Evolutionary conservation across 176 grass and related monocot species (phyloP).

Genomic region (Eleusine coracana): DNA sequence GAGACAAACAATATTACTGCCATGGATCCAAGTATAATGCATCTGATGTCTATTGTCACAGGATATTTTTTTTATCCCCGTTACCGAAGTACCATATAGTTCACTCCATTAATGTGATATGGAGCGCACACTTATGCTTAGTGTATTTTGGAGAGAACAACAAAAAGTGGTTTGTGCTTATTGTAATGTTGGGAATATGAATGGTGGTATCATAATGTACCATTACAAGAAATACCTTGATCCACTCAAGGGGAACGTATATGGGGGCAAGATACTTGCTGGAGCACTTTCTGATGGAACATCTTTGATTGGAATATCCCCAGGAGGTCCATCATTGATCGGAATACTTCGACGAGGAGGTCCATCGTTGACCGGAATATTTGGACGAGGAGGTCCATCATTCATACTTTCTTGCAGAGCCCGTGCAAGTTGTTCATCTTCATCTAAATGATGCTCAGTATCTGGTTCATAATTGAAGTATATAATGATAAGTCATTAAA

Average conservation of each 20-base stretch:
- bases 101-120: conserved; percentile 15
- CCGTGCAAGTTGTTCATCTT: conserved; percentile 84
- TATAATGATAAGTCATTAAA: conserved; percentile 24
- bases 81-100: conserved; percentile 2
- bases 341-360: conserved; percentile 50
- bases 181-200: conserved; percentile 13
- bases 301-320: conserved; percentile 44
- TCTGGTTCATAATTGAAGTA: conserved; percentile 41
- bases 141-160: conserved; percentile 16
- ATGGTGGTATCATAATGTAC: conserved; percentile 14
- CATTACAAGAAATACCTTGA: conserved; percentile 59
- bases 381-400: conserved; percentile 51
- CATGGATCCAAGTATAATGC: conserved; percentile 1
- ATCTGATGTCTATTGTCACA: conserved; percentile 17
- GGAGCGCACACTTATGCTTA: conserved; percentile 24
- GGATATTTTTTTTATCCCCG: conserved; percentile 29
- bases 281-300: conserved; percentile 44
- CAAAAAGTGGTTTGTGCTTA: not conserved
- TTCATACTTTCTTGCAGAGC: conserved; percentile 92
- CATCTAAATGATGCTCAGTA: conserved; percentile 44
- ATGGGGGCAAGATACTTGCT: conserved; percentile 40
- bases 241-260: conserved; percentile 49
- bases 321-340: conserved; percentile 50
- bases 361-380: conserved; percentile 54
- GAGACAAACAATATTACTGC: conserved; percentile 18